Conservation (phyloP, 1,284 basidiomycete species). For the Puccinia horiana region DNA sequence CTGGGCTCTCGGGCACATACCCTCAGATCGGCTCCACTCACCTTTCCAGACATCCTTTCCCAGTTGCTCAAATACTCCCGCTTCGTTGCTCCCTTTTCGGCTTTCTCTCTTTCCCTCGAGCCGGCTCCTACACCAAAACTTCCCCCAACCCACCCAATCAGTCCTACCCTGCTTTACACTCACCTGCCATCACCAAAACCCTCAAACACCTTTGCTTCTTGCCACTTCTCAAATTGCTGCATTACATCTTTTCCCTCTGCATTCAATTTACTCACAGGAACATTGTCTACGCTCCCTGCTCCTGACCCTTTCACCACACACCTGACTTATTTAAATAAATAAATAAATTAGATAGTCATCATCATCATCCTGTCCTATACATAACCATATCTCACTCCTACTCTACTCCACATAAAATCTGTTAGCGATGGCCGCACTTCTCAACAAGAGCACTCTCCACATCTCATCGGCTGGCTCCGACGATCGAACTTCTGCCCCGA, state of each 20-base stretch:
- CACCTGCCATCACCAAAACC: background rate
- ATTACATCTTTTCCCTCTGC: conserved; percentile 20
- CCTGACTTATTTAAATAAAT: no score
- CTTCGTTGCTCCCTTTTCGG: conserved; percentile 30
- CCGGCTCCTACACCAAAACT: conserved; percentile 42
- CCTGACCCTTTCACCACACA: background rate
- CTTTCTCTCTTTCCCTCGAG: conserved; percentile 48
- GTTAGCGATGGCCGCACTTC: conserved; percentile 22
- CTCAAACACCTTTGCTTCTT: conserved; percentile 21
- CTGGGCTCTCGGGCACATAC: conserved; percentile 16
- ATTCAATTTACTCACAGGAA: background rate
- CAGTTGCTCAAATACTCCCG: conserved; percentile 31
- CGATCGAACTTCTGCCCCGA: conserved; percentile 13
- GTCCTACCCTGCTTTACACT: background rate
- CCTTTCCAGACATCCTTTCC: conserved; percentile 30
- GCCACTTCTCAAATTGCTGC: background rate
- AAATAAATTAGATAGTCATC: no score
- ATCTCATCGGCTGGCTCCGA: conserved; percentile 44
- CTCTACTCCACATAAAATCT: conserved; percentile 8
- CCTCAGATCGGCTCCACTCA: conserved; percentile 7
- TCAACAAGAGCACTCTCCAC: conserved; percentile 29
- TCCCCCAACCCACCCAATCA: conserved; percentile 18
- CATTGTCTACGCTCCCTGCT: conserved; percentile 22
- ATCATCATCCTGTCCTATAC: background rate
- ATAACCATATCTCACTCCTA: background rate